Conservation (phyloP, 1,139 yeast genomes). For the Spathaspora jeffriesii region DNA sequence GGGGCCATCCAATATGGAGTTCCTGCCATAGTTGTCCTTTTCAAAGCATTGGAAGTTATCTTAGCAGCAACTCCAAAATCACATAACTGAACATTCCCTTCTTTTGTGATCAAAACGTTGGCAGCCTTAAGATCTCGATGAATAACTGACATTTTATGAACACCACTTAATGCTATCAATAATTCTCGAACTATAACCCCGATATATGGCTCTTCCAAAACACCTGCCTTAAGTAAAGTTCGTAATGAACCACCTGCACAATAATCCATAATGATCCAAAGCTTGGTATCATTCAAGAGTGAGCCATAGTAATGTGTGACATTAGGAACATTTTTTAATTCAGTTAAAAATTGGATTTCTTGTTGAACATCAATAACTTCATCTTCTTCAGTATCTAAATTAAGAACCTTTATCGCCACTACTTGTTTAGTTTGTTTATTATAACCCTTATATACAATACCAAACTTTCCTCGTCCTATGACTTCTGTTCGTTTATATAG, state of each 20-base stretch:
- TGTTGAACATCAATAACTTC: conserved; percentile 95
- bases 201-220: conserved; percentile 80
- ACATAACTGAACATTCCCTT: conserved; percentile 88
- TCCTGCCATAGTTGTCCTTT: conserved; percentile 96
- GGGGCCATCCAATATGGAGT: conserved; percentile 99
- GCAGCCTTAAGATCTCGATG: conserved; percentile 98
- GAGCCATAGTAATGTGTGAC: conserved; percentile 94
- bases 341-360: conserved; percentile 85
- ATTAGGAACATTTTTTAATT: conserved; percentile 82
- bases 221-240: conserved; percentile 85
- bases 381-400: conserved; percentile 90
- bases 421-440: conserved; percentile 67
- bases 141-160: conserved; percentile 88
- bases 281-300: conserved; percentile 78
- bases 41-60: conserved; percentile 70
- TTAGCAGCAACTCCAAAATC: conserved; percentile 99
- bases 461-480: conserved; percentile 95
- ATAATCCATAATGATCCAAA: conserved; percentile 98
- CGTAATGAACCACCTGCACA: conserved; percentile 97
- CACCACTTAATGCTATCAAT: conserved; percentile 72
- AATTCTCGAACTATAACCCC: conserved; percentile 84
- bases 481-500: conserved; percentile 81
- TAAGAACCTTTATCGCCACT: conserved; percentile 91
- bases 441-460: conserved; percentile 89
- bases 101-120: conserved; percentile 84